phyloP scores from a whole-genome alignment of 108 stramenopile genomes.

The Epipyxis sp. region DNA sequence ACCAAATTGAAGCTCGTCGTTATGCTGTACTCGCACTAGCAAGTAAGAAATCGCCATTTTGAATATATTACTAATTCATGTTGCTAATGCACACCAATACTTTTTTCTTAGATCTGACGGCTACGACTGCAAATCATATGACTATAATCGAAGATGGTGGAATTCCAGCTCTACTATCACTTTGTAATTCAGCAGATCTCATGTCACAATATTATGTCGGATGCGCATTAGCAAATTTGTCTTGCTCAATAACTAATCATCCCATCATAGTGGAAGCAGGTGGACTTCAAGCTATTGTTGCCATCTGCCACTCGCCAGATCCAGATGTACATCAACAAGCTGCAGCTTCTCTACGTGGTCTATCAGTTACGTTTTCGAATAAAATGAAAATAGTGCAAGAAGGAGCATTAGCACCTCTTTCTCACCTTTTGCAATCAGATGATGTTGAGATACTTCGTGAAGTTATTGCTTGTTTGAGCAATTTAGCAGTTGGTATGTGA shows the following conservation, averaged over 20 bases:
- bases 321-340: slow-evolving; percentile 67
- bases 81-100: too few species aligned
- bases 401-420: slow-evolving; percentile 70
- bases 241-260: slow-evolving; percentile 65
- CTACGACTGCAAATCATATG: slow-evolving; percentile 67
- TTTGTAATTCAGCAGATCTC: slow-evolving; percentile 66
- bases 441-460: slow-evolving; percentile 70
- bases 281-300: slow-evolving; percentile 69
- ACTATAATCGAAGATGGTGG: slow-evolving; percentile 64
- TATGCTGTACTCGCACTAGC: slow-evolving; percentile 71
- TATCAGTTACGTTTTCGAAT: slow-evolving; percentile 61
- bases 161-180: slow-evolving; percentile 63
- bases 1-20: slow-evolving; percentile 60
- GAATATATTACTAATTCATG: too few species aligned
- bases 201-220: slow-evolving; percentile 72
- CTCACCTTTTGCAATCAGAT: slow-evolving; percentile 62
- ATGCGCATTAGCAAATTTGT: slow-evolving; percentile 71
- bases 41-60: too few species aligned
- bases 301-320: slow-evolving; percentile 58
- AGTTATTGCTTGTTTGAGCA: slow-evolving; percentile 10
- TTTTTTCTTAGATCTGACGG: too few species aligned
- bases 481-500: background rate
- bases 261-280: slow-evolving; percentile 69
- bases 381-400: slow-evolving; percentile 77
- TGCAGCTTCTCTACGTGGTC: slow-evolving; percentile 70